These are phyloP conservation scores for Boletus barrowsii DNA, from an alignment of 768 basidiomycete genomes.

Conservation along the genomic window DNA sequence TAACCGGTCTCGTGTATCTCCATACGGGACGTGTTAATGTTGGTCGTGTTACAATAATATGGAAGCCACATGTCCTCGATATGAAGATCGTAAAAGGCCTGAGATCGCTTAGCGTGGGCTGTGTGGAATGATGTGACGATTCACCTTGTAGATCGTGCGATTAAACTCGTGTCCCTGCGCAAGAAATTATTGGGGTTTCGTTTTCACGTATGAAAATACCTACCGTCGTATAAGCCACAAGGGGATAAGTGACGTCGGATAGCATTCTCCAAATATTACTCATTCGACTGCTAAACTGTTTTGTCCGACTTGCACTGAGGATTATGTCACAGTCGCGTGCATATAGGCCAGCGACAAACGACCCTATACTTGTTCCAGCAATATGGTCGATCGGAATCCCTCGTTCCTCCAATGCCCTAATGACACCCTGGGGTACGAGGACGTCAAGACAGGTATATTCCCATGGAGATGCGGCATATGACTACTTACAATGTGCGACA, in stretches of 20 bases:
- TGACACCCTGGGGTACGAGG: constrained; percentile 62
- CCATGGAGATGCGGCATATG: constrained; percentile 7
- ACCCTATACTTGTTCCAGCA: constrained; percentile 91
- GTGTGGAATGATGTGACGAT: not conserved
- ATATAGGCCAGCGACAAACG: constrained; percentile 91
- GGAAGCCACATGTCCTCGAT: constrained; percentile 99
- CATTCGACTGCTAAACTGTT: constrained; percentile 91
- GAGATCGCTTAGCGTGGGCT: constrained; percentile 8
- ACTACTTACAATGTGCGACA: constrained; percentile 61
- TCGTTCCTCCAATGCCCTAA: constrained; percentile 88
- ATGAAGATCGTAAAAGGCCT: constrained; percentile 92
- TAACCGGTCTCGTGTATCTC: constrained; percentile 98
- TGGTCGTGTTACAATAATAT: constrained; percentile 97
- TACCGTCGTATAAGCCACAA: constrained; percentile 75
- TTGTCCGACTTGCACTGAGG: constrained; percentile 78
- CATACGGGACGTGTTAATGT: constrained; percentile 94
- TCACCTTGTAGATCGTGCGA: constrained; percentile 86
- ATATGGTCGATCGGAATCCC: constrained; percentile 94
- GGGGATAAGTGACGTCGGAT: constrained; percentile 83
- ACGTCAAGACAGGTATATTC: constrained; percentile 7
- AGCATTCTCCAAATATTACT: constrained; percentile 91
- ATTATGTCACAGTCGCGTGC: constrained; percentile 92
- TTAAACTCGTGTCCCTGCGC: constrained; percentile 90
- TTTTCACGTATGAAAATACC: constrained; percentile 12
- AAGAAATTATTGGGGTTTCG: constrained; percentile 3